A percentile compares a stretch with the other conserved stretches of the same genome.
These are phyloP conservation scores for Hirsutella rhossiliensis DNA, from an alignment of 2,329 filamentous ascomycete genomes.

Conservation along the genomic window DNA sequence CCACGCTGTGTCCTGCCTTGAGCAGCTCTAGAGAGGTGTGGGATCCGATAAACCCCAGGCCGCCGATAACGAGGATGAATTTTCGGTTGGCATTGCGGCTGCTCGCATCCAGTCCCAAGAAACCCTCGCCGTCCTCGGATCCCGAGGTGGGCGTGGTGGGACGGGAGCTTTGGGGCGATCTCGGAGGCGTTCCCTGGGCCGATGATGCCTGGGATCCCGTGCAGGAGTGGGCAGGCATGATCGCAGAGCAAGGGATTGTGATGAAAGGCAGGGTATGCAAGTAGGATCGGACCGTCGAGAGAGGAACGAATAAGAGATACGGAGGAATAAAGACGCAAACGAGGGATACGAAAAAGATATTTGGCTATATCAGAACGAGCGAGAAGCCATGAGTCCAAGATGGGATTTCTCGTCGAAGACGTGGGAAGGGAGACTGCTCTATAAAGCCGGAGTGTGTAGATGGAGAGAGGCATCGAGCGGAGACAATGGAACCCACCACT, in stretches of 20 bases:
- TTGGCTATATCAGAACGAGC: too few species aligned
- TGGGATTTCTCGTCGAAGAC: too few species aligned
- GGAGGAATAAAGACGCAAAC: too few species aligned
- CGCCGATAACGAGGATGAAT: slow-evolving; percentile 37
- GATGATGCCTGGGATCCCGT: neutral
- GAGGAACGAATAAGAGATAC: too few species aligned
- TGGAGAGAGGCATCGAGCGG: too few species aligned
- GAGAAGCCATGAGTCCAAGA: too few species aligned
- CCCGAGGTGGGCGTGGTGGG: slow-evolving; percentile 6
- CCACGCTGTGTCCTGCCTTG: slow-evolving; percentile 39
- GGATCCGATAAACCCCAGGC: slow-evolving; percentile 43
- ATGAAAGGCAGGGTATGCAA: neutral
- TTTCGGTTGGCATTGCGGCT: neutral
- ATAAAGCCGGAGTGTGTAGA: too few species aligned
- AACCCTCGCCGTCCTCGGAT: neutral
- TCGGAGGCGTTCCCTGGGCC: neutral
- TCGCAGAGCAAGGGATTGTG: neutral
- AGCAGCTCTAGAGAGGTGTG: slow-evolving; percentile 42
- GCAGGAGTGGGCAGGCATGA: neutral
- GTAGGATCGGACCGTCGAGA: too few species aligned
- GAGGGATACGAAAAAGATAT: too few species aligned
- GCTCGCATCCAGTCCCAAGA: neutral
- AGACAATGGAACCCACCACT: too few species aligned
- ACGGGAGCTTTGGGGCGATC: slow-evolving; percentile 4
- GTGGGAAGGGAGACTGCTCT: too few species aligned